Base-by-base conservation (phyloP, 2,329 filamentous ascomycete genomes). In the Penicillium sp. region DNA sequence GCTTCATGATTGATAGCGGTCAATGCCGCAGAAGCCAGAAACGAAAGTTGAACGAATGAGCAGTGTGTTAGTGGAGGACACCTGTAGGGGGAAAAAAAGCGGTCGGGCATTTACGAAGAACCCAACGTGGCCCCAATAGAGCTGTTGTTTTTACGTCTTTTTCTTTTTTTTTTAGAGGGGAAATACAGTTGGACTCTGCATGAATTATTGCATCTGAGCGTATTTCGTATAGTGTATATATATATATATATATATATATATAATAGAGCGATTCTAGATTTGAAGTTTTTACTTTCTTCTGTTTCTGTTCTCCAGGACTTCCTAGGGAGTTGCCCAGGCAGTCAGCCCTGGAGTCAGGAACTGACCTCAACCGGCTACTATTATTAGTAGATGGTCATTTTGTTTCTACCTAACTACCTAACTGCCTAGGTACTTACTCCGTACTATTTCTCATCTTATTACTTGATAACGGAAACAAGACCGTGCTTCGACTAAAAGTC, bases 1-100 rank as follows among this genome's bases (percentile, higher is more conserved):
- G 77, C 82, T 83, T 92, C 90, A 95, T 95, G 52, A 47, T 44
- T 44, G 53, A 52, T 59, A 62, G 65, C 64, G 62, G 62, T 65
- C 62, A 67, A 65, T 60, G 57, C 62, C 64, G 62, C 65, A 48
- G 35, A 51, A 55, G 52, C 47, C 62, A 57, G 48, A 54, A 48
- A 40, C 31, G 24, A 47, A 13, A n/a, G 34, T 44, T 44, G 42
- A 37, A 53, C 53, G 52, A 62, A 47, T 56, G 46, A 46, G 50
- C 50, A 54, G 56, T 40, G 38, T 46, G 35, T 39, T 35, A 46
- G 49, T 47, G 52, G 45, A 54, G 38, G 46, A 46, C 35, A 52
- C 47, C 8, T 2, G 1, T 26, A 20, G 29, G 22, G 40, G 35
- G 35, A 43, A 63, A 63, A 56, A 61, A 62, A 53, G 56, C 54